phyloP scores from a whole-genome alignment of 441 rosid genomes.

The Pelargonium myrrhifolium region DNA sequence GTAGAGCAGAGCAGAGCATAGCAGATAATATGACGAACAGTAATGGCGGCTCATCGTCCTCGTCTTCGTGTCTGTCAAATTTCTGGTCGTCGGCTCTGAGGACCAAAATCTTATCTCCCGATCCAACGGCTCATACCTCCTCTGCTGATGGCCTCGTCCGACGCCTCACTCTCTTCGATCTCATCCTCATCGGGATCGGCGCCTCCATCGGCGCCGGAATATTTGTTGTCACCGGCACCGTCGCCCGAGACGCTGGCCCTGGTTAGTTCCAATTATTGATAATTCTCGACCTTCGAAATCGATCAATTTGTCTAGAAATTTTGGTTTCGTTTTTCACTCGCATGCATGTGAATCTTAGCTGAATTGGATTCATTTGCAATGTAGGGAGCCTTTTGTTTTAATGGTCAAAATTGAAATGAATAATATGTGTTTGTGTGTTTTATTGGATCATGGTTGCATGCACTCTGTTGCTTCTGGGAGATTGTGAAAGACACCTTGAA shows the following conservation, averaged over 20 bases:
- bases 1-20: background rate
- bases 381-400: background rate
- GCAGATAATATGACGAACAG: background rate
- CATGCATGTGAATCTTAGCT: too few species aligned
- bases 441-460: background rate
- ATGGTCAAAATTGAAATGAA: background rate
- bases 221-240: conserved; percentile 93
- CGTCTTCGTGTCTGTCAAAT: conserved; percentile 49
- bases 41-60: conserved; percentile 20
- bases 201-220: conserved; percentile 97
- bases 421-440: background rate
- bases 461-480: background rate
- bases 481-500: background rate
- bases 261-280: conserved; percentile 35
- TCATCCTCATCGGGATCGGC: conserved; percentile 75
- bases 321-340: too few species aligned
- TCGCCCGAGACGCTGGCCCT: conserved; percentile 90
- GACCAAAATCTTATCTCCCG: conserved; percentile 43
- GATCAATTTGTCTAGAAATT: too few species aligned
- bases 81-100: conserved; percentile 75
- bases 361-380: too few species aligned
- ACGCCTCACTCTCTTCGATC: conserved; percentile 77
- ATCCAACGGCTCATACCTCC: conserved; percentile 23
- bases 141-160: conserved; percentile 56
- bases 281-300: too few species aligned